These are phyloP conservation scores for Kwoniella sp. DNA, from an alignment of 768 basidiomycete genomes.

Conservation along the genomic window DNA sequence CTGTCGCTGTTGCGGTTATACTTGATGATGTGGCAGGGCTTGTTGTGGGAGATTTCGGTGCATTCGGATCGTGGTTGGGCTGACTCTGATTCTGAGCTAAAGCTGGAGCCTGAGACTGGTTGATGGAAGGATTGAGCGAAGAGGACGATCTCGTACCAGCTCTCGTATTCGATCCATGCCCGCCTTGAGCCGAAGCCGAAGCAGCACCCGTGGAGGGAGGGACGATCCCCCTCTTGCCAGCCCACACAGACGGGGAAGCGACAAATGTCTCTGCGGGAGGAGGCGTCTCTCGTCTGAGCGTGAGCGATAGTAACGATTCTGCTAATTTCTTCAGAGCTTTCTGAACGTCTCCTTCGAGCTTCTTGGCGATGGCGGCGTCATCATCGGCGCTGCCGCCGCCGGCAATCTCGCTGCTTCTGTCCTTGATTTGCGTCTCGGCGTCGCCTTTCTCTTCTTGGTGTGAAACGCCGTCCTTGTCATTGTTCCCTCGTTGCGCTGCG, in stretches of 20 bases:
- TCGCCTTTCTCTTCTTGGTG: not conserved
- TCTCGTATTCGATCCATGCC: not conserved
- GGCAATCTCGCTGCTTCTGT: not conserved
- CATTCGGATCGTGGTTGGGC: no score
- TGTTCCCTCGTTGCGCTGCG: not conserved
- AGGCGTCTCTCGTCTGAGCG: constrained; percentile 13
- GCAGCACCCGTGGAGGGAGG: no score
- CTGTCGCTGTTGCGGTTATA: not conserved
- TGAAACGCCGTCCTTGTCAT: not conserved
- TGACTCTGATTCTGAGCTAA: not conserved
- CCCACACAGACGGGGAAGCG: not conserved
- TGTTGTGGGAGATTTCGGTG: no score
- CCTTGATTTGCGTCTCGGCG: not conserved
- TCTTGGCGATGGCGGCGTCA: not conserved
- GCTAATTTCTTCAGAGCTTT: constrained; percentile 9
- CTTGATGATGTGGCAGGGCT: no score
- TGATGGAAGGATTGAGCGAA: not conserved
- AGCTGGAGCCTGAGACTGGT: no score
- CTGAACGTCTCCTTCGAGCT: not conserved
- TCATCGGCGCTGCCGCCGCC: not conserved
- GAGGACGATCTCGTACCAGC: not conserved
- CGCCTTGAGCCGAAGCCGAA: not conserved
- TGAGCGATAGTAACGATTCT: constrained; percentile 6
- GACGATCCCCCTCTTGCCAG: not conserved
- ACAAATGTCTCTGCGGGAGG: constrained; percentile 11